Conservation (phyloP, 2,329 filamentous ascomycete genomes). For the Rasamsonia emersonii region DNA sequence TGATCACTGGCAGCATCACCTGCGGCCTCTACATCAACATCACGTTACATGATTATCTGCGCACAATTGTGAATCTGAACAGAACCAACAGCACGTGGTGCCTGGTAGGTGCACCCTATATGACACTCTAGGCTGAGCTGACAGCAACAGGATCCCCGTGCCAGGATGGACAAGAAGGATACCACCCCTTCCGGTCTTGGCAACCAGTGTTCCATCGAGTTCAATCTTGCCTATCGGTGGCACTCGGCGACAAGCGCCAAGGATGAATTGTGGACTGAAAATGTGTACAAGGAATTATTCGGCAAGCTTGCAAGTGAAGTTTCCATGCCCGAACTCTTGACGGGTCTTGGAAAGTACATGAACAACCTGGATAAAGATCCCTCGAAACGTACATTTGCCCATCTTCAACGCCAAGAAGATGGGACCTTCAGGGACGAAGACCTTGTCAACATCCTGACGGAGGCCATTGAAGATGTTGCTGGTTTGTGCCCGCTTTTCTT, state of each 20-base stretch:
- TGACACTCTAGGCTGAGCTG: background rate
- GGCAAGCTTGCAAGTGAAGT: constrained; percentile 51
- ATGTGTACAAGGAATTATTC: constrained; percentile 57
- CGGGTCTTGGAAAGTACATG: constrained; percentile 56
- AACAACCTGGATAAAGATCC: constrained; percentile 56
- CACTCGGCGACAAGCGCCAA: constrained; percentile 67
- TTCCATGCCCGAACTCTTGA: constrained; percentile 52
- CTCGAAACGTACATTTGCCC: constrained; percentile 57
- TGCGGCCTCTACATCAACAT: constrained; percentile 72
- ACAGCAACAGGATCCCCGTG: constrained; percentile 53
- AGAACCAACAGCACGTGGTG: constrained; percentile 69
- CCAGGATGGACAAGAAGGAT: constrained; percentile 54
- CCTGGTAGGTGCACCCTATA: constrained; percentile 32
- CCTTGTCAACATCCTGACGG: constrained; percentile 59
- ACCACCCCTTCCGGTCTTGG: constrained; percentile 64
- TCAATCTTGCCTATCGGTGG: constrained; percentile 84
- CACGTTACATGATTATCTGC: constrained; percentile 67
- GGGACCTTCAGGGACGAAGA: constrained; percentile 69
- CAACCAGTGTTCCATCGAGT: constrained; percentile 78
- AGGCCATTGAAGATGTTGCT: constrained; percentile 61
- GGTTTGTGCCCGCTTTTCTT: constrained; percentile 12
- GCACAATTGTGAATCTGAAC: constrained; percentile 67
- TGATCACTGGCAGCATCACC: constrained; percentile 43
- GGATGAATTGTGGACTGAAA: constrained; percentile 73
- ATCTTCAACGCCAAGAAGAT: constrained; percentile 54